Conservation (phyloP, 1,139 yeast genomes). For the Magnusiomyces ingens region DNA sequence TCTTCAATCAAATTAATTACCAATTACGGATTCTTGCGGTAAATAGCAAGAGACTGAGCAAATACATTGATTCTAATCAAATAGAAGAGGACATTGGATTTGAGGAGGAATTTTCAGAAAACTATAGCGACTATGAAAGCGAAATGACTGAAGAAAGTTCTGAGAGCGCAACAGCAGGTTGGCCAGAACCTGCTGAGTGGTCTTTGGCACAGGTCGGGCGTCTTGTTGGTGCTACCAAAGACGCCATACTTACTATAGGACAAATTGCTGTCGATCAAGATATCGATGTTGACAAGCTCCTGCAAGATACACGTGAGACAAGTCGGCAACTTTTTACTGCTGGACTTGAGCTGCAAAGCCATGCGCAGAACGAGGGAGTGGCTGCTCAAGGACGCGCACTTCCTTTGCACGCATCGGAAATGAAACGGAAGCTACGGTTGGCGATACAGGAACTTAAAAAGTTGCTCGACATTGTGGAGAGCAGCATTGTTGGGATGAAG, state of each 20-base stretch:
- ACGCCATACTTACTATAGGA: background rate
- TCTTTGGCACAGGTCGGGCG: background rate
- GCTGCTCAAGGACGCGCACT: background rate
- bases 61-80: slow-evolving; percentile 4
- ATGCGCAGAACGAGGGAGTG: too few species aligned
- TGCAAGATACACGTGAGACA: too few species aligned
- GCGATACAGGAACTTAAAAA: background rate
- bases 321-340: too few species aligned
- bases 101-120: background rate
- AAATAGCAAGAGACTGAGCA: background rate
- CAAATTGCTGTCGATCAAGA: background rate
- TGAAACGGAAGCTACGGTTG: background rate
- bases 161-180: background rate
- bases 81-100: background rate
- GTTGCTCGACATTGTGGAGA: background rate
- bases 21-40: slow-evolving; percentile 3
- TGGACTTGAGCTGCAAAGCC: too few species aligned
- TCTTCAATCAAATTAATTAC: slow-evolving; percentile 3
- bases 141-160: background rate
- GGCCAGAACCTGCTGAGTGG: background rate
- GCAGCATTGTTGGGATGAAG: background rate
- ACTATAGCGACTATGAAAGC: background rate
- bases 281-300: background rate
- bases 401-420: background rate
- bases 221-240: background rate